A percentile compares a stretch with the other conserved stretches of the same genome.
phyloP scores from a whole-genome alignment of 2,329 filamentous ascomycete genomes.

The Huntiella bhutanensis region DNA sequence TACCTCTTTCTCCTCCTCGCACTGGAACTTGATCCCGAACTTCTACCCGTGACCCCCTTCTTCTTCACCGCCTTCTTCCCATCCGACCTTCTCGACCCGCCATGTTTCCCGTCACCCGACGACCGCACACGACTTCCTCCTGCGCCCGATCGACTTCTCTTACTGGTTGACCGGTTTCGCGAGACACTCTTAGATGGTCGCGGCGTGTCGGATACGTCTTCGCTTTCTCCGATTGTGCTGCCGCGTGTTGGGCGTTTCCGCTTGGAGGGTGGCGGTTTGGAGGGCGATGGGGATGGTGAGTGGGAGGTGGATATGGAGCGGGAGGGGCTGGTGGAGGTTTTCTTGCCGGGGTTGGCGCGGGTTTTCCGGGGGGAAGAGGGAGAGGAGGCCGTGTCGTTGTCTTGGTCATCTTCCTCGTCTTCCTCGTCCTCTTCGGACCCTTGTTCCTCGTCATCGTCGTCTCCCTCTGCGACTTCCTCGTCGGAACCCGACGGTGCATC shows the following conservation, averaged over 20 bases:
- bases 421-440: neutral
- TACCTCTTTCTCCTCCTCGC: slow-evolving; percentile 2
- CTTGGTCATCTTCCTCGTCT: neutral
- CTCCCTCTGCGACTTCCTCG: neutral
- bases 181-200: slow-evolving; percentile 18
- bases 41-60: slow-evolving; percentile 16
- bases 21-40: slow-evolving; percentile 5
- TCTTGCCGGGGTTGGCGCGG: too few relatives aligned
- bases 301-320: neutral
- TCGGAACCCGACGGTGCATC: too few relatives aligned
- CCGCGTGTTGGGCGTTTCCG: slow-evolving; percentile 7
- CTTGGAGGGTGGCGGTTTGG: neutral
- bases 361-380: slow-evolving; percentile 13
- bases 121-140: slow-evolving; percentile 10
- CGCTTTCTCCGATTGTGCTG: slow-evolving; percentile 34
- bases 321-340: neutral
- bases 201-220: slow-evolving; percentile 25
- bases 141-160: slow-evolving; percentile 9
- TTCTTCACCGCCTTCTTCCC: slow-evolving; percentile 19
- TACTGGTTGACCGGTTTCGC: slow-evolving; percentile 15
- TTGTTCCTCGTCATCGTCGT: neutral
- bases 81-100: slow-evolving; percentile 20
- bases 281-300: neutral
- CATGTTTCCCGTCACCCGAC: slow-evolving; percentile 21
- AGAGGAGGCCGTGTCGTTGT: slow-evolving; percentile 8